phyloP scores from a whole-genome alignment of 202 grass and related monocot genomes.

The Brachypodium distachyon region DNA sequence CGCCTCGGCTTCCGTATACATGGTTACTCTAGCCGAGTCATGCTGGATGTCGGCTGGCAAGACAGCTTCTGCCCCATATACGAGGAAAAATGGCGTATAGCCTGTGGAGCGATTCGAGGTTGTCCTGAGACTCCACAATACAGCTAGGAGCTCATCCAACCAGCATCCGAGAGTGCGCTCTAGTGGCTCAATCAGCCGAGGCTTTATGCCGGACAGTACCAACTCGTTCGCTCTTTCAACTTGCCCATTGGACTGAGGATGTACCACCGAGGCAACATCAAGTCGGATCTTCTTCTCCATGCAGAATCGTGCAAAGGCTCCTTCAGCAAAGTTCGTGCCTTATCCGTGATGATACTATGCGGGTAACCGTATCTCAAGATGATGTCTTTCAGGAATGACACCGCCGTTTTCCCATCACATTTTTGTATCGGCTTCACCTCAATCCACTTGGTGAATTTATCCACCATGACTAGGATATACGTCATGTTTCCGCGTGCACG shows the following conservation, averaged over 20 bases:
- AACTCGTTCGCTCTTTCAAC: background rate
- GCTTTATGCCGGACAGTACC: background rate
- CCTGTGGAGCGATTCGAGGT: background rate
- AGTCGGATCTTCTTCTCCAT: fast-evolving
- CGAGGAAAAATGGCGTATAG: background rate
- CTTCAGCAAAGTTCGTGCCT: no score
- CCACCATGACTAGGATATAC: no score
- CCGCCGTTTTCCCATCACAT: no score
- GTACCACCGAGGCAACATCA: background rate
- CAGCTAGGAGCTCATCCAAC: background rate
- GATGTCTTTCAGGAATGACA: no score
- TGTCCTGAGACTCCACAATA: background rate
- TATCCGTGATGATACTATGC: no score
- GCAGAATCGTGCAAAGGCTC: no score
- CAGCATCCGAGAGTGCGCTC: fast-evolving
- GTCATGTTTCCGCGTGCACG: background rate
- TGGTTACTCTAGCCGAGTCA: no score
- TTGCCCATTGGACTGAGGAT: background rate
- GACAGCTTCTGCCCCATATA: background rate
- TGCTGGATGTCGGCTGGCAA: no score
- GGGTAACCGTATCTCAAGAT: no score
- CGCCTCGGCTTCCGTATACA: no score
- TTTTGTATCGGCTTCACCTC: background rate
- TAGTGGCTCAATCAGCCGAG: background rate
- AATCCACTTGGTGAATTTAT: no score